Conservation (phyloP, 805 yeast genomes). For the Ogataea wickerhamii region DNA sequence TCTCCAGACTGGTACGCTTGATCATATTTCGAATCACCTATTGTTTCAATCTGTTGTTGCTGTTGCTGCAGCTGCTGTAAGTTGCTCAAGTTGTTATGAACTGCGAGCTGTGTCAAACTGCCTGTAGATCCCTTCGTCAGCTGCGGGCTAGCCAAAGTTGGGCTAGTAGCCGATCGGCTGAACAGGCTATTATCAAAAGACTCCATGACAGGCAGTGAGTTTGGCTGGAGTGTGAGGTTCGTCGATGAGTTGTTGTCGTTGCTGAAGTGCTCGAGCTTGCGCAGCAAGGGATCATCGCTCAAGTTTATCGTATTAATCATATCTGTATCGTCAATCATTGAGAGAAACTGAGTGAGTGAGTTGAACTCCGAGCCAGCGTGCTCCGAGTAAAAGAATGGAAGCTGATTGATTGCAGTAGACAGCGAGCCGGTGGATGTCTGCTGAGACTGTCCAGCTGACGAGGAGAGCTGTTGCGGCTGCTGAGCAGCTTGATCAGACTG, state of each 20-base stretch:
- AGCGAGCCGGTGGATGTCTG: constrained; percentile 13
- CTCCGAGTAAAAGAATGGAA: constrained; percentile 81
- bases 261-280: constrained; percentile 30
- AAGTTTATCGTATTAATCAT: constrained; percentile 43
- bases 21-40: constrained; percentile 5
- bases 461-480: neutral
- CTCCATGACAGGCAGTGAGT: constrained; percentile 11
- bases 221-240: constrained; percentile 8
- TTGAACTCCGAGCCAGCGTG: constrained; percentile 92
- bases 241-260: constrained; percentile 22
- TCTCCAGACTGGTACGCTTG: constrained; percentile 1
- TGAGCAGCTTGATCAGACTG: constrained; percentile 1
- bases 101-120: constrained; percentile 16
- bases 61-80: constrained; percentile 11
- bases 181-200: constrained; percentile 16
- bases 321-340: constrained; percentile 86
- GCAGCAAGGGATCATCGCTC: constrained; percentile 35
- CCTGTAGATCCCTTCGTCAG: constrained; percentile 12
- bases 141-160: constrained; percentile 7
- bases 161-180: constrained; percentile 5
- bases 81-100: constrained; percentile 16
- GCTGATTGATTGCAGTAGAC: constrained; percentile 43
- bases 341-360: constrained; percentile 81
- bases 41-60: constrained; percentile 8
- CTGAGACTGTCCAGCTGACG: constrained; percentile 2